Evolutionary conservation across 768 basidiomycete genomes (phyloP), one percentile per base, ranked within the genome.

Genomic region (Gloeopeniophorella convolvens): DNA sequence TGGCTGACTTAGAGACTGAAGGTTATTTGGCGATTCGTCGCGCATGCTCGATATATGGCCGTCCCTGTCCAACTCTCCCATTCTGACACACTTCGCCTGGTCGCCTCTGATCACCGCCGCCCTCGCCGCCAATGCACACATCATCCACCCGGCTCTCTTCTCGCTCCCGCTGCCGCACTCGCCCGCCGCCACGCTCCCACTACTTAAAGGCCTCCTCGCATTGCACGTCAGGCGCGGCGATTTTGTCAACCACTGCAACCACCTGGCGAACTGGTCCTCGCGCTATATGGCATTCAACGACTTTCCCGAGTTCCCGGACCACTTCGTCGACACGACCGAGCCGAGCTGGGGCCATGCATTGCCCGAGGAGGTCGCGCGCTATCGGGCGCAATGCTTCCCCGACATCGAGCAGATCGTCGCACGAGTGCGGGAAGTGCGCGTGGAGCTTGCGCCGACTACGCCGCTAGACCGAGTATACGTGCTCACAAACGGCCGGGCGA

Each of bases 191-290:
- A 50, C 53, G 33, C 50, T 60, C 13, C 21, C 63, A 18, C 57
- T 61, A 5, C 62, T 74, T 23, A 47, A 63, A 7, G 71, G 75
- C 18, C 61, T 76, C 0, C 64, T 79, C 15, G 74, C 65, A 13
- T 58, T 78, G 10, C 77, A 79, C 56, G 63, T 79, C 35, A 73
- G 77, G 5, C 67, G 76, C 24, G 77, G 77, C 5, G 77, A 77
- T 61, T 78, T 67, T 51, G 27, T 62, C 20, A 45, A 53, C 0
- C 76, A 78, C 62, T 79, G 77, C 60, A 43, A 49, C 9, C 53
- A 58, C 43, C 66, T 79, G 28, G 67, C 67, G 3, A 56, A 56
- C 27, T 59, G 59, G 54, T 60, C 58, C 26, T 52, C 68, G n/a
- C 59, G 60, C 4, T 77, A 66, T 66, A 66, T 68, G 41, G 70